A percentile compares a stretch with the other conserved stretches of the same genome.
These are phyloP conservation scores for Lablab purpureus DNA, from an alignment of 306 rosid species.

Conservation along the genomic window DNA sequence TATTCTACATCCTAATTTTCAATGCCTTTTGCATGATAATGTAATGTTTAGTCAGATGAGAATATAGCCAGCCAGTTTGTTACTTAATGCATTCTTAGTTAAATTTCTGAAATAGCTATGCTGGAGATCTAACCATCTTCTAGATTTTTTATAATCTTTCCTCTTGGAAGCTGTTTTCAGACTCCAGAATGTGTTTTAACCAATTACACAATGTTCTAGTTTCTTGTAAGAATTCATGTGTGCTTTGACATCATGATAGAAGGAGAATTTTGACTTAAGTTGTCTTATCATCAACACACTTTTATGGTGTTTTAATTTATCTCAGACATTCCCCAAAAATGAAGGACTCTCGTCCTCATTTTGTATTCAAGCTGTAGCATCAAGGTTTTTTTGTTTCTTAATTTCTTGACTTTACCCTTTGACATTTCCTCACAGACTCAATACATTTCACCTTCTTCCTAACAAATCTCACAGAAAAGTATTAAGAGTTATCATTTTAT, in stretches of 20 bases:
- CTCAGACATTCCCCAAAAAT: neutral
- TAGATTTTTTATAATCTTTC: neutral
- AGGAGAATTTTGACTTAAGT: neutral
- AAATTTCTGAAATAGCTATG: slow-evolving; percentile 4
- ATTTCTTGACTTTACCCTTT: neutral
- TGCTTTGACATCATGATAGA: neutral
- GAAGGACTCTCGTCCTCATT: neutral
- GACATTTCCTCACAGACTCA: neutral
- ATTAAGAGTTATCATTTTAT: neutral
- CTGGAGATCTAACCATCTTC: neutral
- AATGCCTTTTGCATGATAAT: neutral
- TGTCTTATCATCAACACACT: neutral
- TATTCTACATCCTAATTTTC: slow-evolving; percentile 36
- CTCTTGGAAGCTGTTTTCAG: neutral
- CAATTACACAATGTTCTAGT: neutral
- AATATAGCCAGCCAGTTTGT: slow-evolving; percentile 10
- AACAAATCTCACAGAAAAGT: neutral
- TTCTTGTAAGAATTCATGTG: neutral
- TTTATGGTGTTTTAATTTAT: neutral
- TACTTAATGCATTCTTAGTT: neutral
- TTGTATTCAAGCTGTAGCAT: neutral
- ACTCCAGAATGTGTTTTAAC: neutral
- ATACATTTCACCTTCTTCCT: neutral
- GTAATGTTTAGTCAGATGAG: neutral
- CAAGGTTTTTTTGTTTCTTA: neutral